A percentile compares a stretch with the other conserved stretches of the same genome.
Evolutionary conservation across 2,329 filamentous ascomycete genomes (phyloP).

Genomic region (Sarocladium oryzae): DNA sequence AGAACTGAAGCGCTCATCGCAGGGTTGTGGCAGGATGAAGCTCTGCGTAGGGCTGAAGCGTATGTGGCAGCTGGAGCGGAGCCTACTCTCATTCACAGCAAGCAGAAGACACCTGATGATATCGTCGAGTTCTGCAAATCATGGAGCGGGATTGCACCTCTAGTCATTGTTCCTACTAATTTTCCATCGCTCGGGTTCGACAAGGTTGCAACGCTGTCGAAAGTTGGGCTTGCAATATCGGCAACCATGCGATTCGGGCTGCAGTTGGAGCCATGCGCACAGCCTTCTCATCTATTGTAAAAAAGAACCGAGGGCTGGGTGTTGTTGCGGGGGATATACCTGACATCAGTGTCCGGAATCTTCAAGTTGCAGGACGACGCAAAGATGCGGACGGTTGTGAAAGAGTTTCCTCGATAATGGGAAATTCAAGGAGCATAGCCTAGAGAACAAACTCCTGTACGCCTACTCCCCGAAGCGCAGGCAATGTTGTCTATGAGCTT

Average conservation of each 20-base stretch:
- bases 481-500: too few relatives aligned
- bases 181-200: conserved; percentile 2
- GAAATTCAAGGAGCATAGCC: too few relatives aligned
- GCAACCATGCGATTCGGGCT: conserved; percentile 2
- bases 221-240: conserved; percentile 4
- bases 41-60: background rate
- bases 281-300: background rate
- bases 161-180: background rate
- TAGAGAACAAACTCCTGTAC: too few relatives aligned
- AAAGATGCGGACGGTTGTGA: background rate
- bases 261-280: background rate
- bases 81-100: conserved; percentile 1
- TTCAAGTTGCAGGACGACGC: background rate
- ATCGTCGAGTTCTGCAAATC: background rate
- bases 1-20: conserved; percentile 11
- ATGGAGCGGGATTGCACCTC: background rate
- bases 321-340: background rate
- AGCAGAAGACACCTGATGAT: conserved; percentile 5
- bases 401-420: background rate
- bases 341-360: background rate
- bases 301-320: background rate
- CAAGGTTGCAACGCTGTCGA: background rate
- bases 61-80: background rate
- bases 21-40: conserved; percentile 4
- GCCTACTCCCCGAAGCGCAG: too few relatives aligned